Percentiles rank a stretch among this genome's conserved stretches.
Evolutionary conservation across 257 asterid genomes (phyloP).

Genomic region (Pogostemon cablin): DNA sequence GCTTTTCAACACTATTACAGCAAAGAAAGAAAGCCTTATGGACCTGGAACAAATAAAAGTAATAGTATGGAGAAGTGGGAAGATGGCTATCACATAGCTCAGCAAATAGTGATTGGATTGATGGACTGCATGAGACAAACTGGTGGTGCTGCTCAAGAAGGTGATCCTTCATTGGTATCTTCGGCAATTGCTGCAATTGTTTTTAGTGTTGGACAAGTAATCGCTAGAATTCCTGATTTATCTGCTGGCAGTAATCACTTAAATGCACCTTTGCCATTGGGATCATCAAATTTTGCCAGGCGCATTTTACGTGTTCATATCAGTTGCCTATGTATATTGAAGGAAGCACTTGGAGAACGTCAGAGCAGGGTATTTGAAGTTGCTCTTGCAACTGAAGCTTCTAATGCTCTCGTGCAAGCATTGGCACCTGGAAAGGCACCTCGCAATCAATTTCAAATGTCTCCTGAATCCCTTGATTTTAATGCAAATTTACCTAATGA

Average conservation of each 20-base stretch:
- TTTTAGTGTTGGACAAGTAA: conserved; percentile 68
- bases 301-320: conserved; percentile 79
- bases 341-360: conserved; percentile 98
- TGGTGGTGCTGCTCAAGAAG: conserved; percentile 99
- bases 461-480: conserved; percentile 75
- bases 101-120: conserved; percentile 78
- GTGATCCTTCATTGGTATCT: conserved; percentile 92
- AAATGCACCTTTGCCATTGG: conserved; percentile 53
- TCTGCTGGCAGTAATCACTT: conserved; percentile 52
- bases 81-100: conserved; percentile 75
- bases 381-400: conserved; percentile 93
- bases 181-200: conserved; percentile 93
- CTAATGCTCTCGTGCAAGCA: conserved; percentile 71
- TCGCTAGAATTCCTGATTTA: conserved; percentile 79
- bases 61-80: conserved; percentile 69
- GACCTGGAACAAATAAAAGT: conserved; percentile 55
- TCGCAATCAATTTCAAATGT: conserved; percentile 69
- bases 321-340: conserved; percentile 76
- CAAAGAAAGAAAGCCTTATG: conserved; percentile 79
- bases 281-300: conserved; percentile 66
- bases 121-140: conserved; percentile 99
- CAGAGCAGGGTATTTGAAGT: conserved; percentile 97
- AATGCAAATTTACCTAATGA: conserved; percentile 59
- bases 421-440: conserved; percentile 76
- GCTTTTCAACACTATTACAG: conserved; percentile 60